Conservation (phyloP, 306 rosid species). For the Calophaca sinica region DNA sequence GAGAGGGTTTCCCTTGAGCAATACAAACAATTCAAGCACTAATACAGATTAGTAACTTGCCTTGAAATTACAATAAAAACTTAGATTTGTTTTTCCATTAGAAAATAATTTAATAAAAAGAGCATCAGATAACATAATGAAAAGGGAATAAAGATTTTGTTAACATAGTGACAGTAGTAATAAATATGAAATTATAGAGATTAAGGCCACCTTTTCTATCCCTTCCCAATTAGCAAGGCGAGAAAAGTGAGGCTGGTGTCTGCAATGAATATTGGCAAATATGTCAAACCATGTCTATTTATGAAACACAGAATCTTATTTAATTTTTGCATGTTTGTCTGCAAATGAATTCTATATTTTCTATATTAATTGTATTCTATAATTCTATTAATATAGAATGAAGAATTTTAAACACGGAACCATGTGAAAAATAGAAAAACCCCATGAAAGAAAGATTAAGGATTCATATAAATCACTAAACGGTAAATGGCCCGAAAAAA, state of each 20-base stretch:
- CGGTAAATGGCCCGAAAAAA: too few species aligned
- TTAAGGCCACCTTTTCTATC: constrained; percentile 67
- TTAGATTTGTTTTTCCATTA: constrained; percentile 3
- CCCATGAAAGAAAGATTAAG: too few species aligned
- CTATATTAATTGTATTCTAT: too few species aligned
- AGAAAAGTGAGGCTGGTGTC: constrained; percentile 83
- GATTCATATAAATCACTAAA: too few species aligned
- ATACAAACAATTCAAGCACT: neutral
- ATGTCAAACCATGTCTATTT: constrained; percentile 36
- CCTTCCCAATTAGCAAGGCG: constrained; percentile 98
- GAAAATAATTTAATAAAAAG: constrained; percentile 7
- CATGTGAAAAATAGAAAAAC: too few species aligned
- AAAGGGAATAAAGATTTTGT: constrained; percentile 20
- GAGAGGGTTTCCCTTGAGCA: neutral
- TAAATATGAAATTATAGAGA: constrained; percentile 34
- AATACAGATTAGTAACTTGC: constrained; percentile 1
- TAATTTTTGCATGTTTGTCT: constrained; percentile 25
- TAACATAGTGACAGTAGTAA: constrained; percentile 4
- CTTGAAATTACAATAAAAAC: constrained; percentile 8
- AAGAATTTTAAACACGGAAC: too few species aligned
- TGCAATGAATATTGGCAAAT: constrained; percentile 56
- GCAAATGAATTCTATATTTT: too few species aligned
- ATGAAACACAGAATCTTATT: constrained; percentile 32
- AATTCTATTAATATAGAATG: too few species aligned
- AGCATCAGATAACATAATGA: constrained; percentile 37